These are phyloP conservation scores for Barbatosphaeria neglecta DNA, from an alignment of 495 filamentous ascomycete species.

Conservation along the genomic window DNA sequence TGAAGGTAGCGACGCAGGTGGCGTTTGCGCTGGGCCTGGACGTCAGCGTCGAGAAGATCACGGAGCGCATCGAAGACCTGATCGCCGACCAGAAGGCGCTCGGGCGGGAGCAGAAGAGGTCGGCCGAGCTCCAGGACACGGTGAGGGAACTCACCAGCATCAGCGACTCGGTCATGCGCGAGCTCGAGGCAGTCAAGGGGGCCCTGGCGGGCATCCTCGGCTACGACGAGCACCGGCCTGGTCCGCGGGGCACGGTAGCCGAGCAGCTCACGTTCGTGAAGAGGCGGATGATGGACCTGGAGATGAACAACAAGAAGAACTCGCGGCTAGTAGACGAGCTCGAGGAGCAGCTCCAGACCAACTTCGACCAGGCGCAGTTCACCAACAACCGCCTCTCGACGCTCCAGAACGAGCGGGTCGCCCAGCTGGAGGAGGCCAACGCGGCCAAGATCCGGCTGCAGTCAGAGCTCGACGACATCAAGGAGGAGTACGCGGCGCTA, in stretches of 20 bases:
- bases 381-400: slow-evolving; percentile 63
- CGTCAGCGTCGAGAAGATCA: slow-evolving; percentile 42
- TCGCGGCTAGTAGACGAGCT: slow-evolving; percentile 86
- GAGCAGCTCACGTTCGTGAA: slow-evolving; percentile 62
- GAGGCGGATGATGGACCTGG: slow-evolving; percentile 55
- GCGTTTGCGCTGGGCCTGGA: slow-evolving; percentile 42
- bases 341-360: slow-evolving; percentile 90
- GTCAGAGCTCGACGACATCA: slow-evolving; percentile 48
- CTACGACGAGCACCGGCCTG: slow-evolving; percentile 22
- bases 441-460: slow-evolving; percentile 35
- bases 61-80: slow-evolving; percentile 41
- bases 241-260: slow-evolving; percentile 46
- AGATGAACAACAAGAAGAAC: slow-evolving; percentile 65
- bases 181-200: slow-evolving; percentile 39
- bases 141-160: slow-evolving; percentile 38
- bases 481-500: slow-evolving; percentile 49
- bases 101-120: slow-evolving; percentile 44
- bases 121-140: slow-evolving; percentile 34
- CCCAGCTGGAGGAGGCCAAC: slow-evolving; percentile 46
- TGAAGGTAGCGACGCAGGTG: slow-evolving; percentile 46
- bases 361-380: slow-evolving; percentile 85
- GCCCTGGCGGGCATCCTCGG: slow-evolving; percentile 33
- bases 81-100: slow-evolving; percentile 35
- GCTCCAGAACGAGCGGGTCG: slow-evolving; percentile 58
- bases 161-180: slow-evolving; percentile 43